Evolutionary conservation across 1,284 basidiomycete genomes (phyloP), one percentile per base, ranked within the genome.

Genomic region (Papiliotrema laurentii): DNA sequence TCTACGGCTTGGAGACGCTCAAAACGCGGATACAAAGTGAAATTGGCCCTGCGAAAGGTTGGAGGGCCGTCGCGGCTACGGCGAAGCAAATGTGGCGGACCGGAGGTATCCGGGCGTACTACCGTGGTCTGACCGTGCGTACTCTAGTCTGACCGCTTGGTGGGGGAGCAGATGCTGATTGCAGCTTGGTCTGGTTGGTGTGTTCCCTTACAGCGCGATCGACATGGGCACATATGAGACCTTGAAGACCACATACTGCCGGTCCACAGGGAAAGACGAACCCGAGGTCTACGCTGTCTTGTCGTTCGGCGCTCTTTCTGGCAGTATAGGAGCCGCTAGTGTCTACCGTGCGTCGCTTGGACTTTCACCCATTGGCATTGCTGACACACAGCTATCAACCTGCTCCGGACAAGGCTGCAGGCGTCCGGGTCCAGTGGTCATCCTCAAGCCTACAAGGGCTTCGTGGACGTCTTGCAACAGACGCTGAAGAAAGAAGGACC

Each of bases 191-290:
- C 79, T 93, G 34, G 68, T 92, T 53, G 90, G 90, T 30, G 89
- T 93, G 34, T 93, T 93, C 73, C 90, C 88, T 77, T 90, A 80
- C 54, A 72, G 86, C 19, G 90, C 90, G 7, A 94, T 94, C 56
- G 90, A 94, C 71, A 92, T 94, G 90, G 89, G 87, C 62, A 91
- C 90, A 0, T 94, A 92, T 52, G 90, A 94, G 75, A 87, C 88
- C 5, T 80, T 94, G 43, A 93, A 93, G 69, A 77, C 88, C 36
- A 81, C 85, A 1, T 93, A 93, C 68, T 74, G 86, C 45, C 81
- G 83, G 45, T 89, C 87, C 16, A 87, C 86, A 18, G 83, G 82
- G 24, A 81, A 83, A 61, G 84, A 89, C 18, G 90, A 94, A 66
- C 87, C 90, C 0, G 85, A 86, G 4, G 82, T 89, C 5, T 79